phyloP scores from a whole-genome alignment of 2,329 filamentous ascomycete species.

The Nannizziopsis arthrosporioides region DNA sequence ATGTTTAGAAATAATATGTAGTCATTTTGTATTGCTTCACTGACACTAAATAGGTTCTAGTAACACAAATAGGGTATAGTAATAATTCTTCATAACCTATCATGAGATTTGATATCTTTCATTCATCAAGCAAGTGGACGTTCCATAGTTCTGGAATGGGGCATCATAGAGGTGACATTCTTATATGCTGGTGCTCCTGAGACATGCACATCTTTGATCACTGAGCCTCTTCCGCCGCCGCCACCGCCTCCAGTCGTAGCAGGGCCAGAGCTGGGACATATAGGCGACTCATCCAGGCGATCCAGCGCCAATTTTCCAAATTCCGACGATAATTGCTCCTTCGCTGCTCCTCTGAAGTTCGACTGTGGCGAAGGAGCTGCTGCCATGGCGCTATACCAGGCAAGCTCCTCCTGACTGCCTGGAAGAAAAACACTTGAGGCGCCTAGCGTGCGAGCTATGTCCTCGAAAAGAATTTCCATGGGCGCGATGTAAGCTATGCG shows the following conservation, averaged over 20 bases:
- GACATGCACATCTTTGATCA: conserved; percentile 17
- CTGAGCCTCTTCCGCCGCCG: conserved; percentile 3
- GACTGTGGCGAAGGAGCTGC: neutral
- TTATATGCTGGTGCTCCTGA: conserved; percentile 19
- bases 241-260: neutral
- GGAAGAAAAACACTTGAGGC: conserved; percentile 62
- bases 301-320: conserved; percentile 13
- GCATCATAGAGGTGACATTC: conserved; percentile 21
- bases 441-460: conserved; percentile 68
- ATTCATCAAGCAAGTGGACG: conserved; percentile 27
- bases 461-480: conserved; percentile 79
- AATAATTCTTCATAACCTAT: too few relatives aligned
- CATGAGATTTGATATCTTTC: neutral
- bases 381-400: conserved; percentile 10
- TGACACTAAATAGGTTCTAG: too few relatives aligned
- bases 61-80: too few relatives aligned
- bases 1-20: too few relatives aligned
- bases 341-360: conserved; percentile 1
- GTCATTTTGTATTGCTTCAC: too few relatives aligned
- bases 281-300: conserved; percentile 7
- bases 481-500: conserved; percentile 84
- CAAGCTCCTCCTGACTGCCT: conserved; percentile 27
- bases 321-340: conserved; percentile 13
- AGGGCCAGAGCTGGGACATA: neutral
- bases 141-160: conserved; percentile 27